Conservation (phyloP, 73 alveolate genomes). For the Uronychia setigera region DNA sequence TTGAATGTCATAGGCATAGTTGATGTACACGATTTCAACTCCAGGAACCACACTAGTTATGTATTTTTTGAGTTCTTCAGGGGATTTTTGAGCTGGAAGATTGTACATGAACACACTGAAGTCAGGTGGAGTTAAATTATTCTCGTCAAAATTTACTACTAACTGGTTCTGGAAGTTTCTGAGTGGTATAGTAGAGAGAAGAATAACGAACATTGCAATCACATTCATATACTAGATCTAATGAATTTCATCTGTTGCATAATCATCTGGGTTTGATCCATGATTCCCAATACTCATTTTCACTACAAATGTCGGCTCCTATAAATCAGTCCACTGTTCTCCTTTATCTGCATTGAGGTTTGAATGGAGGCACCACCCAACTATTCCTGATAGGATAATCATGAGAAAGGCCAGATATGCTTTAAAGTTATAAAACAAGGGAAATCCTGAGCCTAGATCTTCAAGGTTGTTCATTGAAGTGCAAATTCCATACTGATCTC, state of each 20-base stretch:
- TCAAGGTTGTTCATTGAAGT: background rate
- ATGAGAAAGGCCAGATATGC: constrained; percentile 2
- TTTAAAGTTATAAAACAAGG: constrained; percentile 22
- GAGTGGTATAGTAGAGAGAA: constrained; percentile 13
- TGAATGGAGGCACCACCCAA: background rate
- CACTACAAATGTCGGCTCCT: constrained; percentile 6
- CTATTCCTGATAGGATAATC: constrained; percentile 12
- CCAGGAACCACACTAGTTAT: background rate
- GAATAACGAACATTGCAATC: constrained; percentile 7
- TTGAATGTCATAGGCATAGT: constrained; percentile 20
- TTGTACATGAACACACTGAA: constrained; percentile 9
- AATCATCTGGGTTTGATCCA: constrained; percentile 17
- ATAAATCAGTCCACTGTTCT: constrained; percentile 21
- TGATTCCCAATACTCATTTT: constrained; percentile 20
- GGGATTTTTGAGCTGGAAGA: constrained; percentile 22
- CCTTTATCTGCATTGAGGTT: constrained; percentile 4
- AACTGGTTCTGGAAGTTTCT: constrained; percentile 16
- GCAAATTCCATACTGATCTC: background rate
- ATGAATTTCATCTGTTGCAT: background rate
- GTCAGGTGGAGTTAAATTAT: constrained; percentile 31
- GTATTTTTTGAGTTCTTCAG: constrained; percentile 7
- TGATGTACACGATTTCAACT: constrained; percentile 14
- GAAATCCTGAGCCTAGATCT: constrained; percentile 36
- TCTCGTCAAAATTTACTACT: constrained; percentile 16
- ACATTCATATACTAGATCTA: background rate